These are phyloP conservation scores for Peziza echinospora DNA, from an alignment of 495 filamentous ascomycete genomes.

Conservation along the genomic window DNA sequence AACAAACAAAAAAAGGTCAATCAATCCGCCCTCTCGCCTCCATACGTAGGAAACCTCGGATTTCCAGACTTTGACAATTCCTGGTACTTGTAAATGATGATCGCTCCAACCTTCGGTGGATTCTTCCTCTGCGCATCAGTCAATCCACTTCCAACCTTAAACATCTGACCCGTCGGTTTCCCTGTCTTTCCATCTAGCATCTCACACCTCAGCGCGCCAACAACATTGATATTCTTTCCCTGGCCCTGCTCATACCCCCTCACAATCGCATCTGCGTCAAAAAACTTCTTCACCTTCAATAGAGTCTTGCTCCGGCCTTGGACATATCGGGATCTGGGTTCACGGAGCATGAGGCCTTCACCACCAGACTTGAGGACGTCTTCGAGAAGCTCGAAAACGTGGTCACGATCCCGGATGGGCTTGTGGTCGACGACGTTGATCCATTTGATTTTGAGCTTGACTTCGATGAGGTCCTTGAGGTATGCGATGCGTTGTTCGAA, in stretches of 20 bases:
- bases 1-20: too few species aligned
- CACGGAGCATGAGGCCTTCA: constrained; percentile 18
- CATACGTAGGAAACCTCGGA: constrained; percentile 18
- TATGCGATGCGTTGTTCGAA: constrained; percentile 16
- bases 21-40: constrained; percentile 17
- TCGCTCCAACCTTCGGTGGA: constrained; percentile 15
- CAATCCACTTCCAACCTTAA: constrained; percentile 18
- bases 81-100: constrained; percentile 17
- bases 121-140: constrained; percentile 15
- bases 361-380: constrained; percentile 8
- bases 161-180: constrained; percentile 16
- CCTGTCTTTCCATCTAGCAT: constrained; percentile 14
- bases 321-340: constrained; percentile 12
- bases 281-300: constrained; percentile 18
- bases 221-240: constrained; percentile 14
- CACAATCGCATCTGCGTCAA: constrained; percentile 19
- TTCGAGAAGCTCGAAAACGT: constrained; percentile 14
- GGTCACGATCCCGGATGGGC: constrained; percentile 6
- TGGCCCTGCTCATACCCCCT: constrained; percentile 13
- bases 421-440: constrained; percentile 14
- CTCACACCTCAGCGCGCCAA: constrained; percentile 15
- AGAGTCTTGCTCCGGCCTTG: constrained; percentile 15
- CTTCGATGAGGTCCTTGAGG: constrained; percentile 7
- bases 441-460: constrained; percentile 11
- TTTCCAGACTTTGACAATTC: constrained; percentile 15